Evolutionary conservation across 2,329 filamentous ascomycete genomes (phyloP), one percentile per base, ranked within the genome.

Genomic region (Graphilbum ipis-grandicollis): DNA sequence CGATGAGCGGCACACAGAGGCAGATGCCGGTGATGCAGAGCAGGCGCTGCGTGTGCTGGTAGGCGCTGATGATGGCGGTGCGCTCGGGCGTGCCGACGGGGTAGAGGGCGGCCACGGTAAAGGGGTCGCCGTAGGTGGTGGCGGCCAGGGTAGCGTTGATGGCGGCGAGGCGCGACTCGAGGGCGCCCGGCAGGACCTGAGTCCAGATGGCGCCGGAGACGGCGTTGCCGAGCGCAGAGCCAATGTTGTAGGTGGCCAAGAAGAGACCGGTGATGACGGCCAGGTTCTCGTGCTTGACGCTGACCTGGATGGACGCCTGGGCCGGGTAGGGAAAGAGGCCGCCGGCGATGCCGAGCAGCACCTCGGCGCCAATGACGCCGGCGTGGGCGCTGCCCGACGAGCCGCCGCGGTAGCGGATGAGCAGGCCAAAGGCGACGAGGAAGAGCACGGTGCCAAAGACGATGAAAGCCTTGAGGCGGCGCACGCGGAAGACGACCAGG

Each of bases 201-300:
- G 66, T 68, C 71, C 71, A 77, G 42, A 78, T 64, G 17, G 69
- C 67, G 13, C 71, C 72, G 0, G 71, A 71, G 19, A 77, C 63
- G 14, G 68, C 61, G 48, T 68, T 67, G 18, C 73, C 72, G 2
- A 76, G 50, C 1, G 71, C 71, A 5, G 63, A 71, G 22, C 73
- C 73, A 29, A 77, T 60, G 48, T 71, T 71, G 55, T 76, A 77
- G n/a, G 57, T 63, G 14, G 72, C 67, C 3, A 78, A 63, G 48
- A 68, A 78, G 15, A 78, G 51, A 30, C 66, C 71, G 0, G 72
- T 79, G 43, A 79, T 65, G 43, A 76, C 67, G 31, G 75, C 74
- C 23, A 79, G 57, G 45, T 77, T 49, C 50, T 65, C 62, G 50
- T 65, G 62, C 45, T 52, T 54, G 36, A 62, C 48, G 18, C 48